These are phyloP conservation scores for Pelargonium citronellum DNA, from an alignment of 441 rosid genomes.

Conservation along the genomic window DNA sequence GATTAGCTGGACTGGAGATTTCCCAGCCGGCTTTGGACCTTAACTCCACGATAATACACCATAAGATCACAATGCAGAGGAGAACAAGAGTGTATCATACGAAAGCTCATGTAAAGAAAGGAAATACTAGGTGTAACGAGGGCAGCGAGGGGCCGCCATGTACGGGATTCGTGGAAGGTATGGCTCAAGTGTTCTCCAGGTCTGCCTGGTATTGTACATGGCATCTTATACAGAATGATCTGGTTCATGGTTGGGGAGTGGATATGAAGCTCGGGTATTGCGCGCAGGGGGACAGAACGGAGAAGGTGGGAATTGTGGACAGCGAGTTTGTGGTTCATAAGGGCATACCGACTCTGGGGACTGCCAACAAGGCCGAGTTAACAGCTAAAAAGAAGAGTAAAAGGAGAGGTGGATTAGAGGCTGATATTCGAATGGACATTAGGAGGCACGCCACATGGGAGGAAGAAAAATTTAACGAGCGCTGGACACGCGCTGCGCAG, in stretches of 20 bases:
- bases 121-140: slow-evolving; percentile 60
- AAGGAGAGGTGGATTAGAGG: background rate
- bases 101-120: slow-evolving; percentile 71
- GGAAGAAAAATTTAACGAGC: slow-evolving; percentile 52
- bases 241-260: slow-evolving; percentile 96
- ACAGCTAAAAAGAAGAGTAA: background rate
- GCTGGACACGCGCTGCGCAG: slow-evolving; percentile 66
- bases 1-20: slow-evolving; percentile 77
- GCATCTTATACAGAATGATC: slow-evolving; percentile 98
- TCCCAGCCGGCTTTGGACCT: slow-evolving; percentile 95
- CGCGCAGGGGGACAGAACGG: slow-evolving; percentile 84
- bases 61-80: slow-evolving; percentile 72
- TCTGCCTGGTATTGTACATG: slow-evolving; percentile 96
- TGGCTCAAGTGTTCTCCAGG: slow-evolving; percentile 97
- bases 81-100: slow-evolving; percentile 69
- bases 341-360: slow-evolving; percentile 77
- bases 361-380: background rate
- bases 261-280: slow-evolving; percentile 96
- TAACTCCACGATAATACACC: slow-evolving; percentile 84
- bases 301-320: slow-evolving; percentile 84
- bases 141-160: slow-evolving; percentile 87
- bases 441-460: slow-evolving; percentile 86
- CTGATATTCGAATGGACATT: slow-evolving; percentile 36
- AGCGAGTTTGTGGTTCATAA: slow-evolving; percentile 75
- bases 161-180: slow-evolving; percentile 89